phyloP scores from a whole-genome alignment of 148 eudicot species.

The Camellia lanceoleosa region DNA sequence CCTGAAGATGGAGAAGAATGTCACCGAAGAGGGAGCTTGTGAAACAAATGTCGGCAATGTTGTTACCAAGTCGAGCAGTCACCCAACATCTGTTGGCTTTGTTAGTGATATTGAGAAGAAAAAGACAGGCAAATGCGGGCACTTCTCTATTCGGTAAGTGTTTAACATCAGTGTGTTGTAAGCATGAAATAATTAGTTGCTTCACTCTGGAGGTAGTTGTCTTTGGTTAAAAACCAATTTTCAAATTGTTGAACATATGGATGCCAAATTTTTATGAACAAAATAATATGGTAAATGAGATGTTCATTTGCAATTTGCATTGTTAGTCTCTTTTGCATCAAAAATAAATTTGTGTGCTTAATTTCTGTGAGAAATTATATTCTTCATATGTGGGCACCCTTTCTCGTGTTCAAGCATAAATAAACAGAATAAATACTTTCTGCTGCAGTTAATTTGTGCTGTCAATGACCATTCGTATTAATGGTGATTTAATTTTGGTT shows the following conservation, averaged over 20 bases:
- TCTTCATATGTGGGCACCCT: background rate
- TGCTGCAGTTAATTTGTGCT: background rate
- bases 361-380: background rate
- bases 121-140: constrained; percentile 14
- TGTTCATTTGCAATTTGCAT: background rate
- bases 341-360: background rate
- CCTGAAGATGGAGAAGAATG: constrained; percentile 18
- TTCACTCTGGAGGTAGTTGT: background rate
- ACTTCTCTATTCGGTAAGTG: constrained; percentile 28
- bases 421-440: background rate
- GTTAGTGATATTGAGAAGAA: constrained; percentile 3
- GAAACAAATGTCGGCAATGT: background rate
- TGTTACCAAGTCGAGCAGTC: constrained; percentile 8
- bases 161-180: background rate
- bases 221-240: background rate
- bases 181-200: background rate
- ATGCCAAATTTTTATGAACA: background rate
- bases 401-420: background rate
- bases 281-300: background rate
- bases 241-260: background rate
- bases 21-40: constrained; percentile 11
- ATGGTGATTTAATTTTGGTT: background rate
- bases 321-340: background rate
- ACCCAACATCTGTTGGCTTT: background rate
- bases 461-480: background rate